A percentile compares a stretch with the other conserved stretches of the same genome.
Evolutionary conservation across 2,329 filamentous ascomycete genomes (phyloP).

Genomic region (Aspergillus ibericus): DNA sequence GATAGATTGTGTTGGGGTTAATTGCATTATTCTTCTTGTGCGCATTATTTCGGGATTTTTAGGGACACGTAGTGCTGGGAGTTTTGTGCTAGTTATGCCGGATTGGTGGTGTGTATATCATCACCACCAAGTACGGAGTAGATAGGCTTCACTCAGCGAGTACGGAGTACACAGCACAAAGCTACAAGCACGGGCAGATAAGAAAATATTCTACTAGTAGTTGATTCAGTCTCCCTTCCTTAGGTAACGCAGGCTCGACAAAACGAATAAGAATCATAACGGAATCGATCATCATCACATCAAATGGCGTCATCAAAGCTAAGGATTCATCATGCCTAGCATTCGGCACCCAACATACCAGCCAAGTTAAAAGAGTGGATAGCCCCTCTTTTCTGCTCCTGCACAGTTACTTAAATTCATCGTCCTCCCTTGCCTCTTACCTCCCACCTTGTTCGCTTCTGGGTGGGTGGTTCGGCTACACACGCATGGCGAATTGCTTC

Average conservation of each 20-base stretch:
- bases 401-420: neutral
- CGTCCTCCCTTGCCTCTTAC: neutral
- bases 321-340: slow-evolving; percentile 15
- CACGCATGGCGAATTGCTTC: slow-evolving; percentile 64
- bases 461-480: slow-evolving; percentile 22
- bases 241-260: neutral
- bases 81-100: too few relatives aligned
- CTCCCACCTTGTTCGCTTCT: neutral
- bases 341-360: neutral
- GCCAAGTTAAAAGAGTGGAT: neutral
- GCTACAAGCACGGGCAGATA: too few relatives aligned
- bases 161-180: too few relatives aligned
- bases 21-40: too few relatives aligned
- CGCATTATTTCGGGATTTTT: too few relatives aligned
- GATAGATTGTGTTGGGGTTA: too few relatives aligned
- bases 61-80: too few relatives aligned
- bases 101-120: too few relatives aligned
- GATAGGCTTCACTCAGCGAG: too few relatives aligned
- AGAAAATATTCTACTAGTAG: neutral
- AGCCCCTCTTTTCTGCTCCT: neutral
- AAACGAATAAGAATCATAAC: neutral
- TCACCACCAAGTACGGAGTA: too few relatives aligned
- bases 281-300: slow-evolving; percentile 3
- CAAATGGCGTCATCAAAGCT: slow-evolving; percentile 20
- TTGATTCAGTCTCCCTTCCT: neutral